These are phyloP conservation scores for Geranomyces variabilis DNA, from an alignment of 192 early-diverging fungal species.

Conservation along the genomic window DNA sequence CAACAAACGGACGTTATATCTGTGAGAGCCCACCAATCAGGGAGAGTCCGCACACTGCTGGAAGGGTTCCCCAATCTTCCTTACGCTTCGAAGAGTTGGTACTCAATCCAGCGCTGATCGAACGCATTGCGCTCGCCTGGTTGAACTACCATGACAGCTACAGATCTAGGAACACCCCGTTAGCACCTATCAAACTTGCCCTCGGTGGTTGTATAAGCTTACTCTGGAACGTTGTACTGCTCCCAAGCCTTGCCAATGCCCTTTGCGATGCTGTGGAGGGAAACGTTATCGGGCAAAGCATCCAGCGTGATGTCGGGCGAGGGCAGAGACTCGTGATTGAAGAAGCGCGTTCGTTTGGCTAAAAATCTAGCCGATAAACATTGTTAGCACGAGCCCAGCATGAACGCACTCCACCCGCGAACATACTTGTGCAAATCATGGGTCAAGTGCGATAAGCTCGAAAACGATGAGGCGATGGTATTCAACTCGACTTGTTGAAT, in stretches of 20 bases:
- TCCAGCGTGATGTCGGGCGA: slow-evolving; percentile 33
- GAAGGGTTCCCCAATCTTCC: not conserved
- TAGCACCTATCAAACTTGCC: slow-evolving; percentile 1
- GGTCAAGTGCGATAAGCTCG: slow-evolving; percentile 74
- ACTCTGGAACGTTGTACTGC: slow-evolving; percentile 59
- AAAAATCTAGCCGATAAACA: slow-evolving; percentile 33
- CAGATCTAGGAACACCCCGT: slow-evolving; percentile 47
- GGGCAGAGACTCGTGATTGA: slow-evolving; percentile 31
- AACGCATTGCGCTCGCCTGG: slow-evolving; percentile 90
- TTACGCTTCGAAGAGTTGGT: slow-evolving; percentile 66
- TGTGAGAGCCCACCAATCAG: slow-evolving; percentile 24
- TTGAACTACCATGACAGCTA: slow-evolving; percentile 88
- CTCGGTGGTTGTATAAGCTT: slow-evolving; percentile 2
- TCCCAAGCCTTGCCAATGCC: slow-evolving; percentile 70
- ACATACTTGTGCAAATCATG: slow-evolving; percentile 77
- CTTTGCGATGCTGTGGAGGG: slow-evolving; percentile 70
- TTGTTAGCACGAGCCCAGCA: not conserved
- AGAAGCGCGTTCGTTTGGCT: slow-evolving; percentile 35
- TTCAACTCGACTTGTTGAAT: slow-evolving; percentile 96
- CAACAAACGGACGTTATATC: slow-evolving; percentile 63
- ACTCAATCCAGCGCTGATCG: slow-evolving; percentile 91
- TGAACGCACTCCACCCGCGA: not conserved
- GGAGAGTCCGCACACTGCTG: not conserved
- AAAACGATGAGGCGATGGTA: slow-evolving; percentile 92
- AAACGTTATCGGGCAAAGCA: slow-evolving; percentile 58